A percentile compares a stretch with the other conserved stretches of the same genome.
phyloP scores from a whole-genome alignment of 2,329 filamentous ascomycete species.

The Colletotrichum cuscutae region DNA sequence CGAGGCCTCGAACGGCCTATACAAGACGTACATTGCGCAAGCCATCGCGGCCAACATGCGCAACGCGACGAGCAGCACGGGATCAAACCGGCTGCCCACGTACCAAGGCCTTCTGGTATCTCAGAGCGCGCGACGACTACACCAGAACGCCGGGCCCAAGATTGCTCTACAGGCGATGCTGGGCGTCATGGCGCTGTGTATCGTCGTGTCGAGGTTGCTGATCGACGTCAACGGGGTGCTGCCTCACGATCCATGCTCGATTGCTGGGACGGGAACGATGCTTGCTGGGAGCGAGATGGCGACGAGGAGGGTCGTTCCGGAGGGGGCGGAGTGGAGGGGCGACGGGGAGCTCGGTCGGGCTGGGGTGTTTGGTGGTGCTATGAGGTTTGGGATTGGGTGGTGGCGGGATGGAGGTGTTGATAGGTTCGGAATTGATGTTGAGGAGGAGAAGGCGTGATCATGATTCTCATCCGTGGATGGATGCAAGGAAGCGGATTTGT shows the following conservation, averaged over 20 bases:
- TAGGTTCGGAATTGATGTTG: conserved; percentile 18
- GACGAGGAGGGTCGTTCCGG: conserved; percentile 35
- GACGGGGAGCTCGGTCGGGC: conserved; percentile 36
- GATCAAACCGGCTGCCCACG: conserved; percentile 11
- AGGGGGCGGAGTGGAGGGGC: conserved; percentile 41
- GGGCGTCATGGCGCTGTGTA: conserved; percentile 42
- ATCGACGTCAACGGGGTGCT: conserved; percentile 39
- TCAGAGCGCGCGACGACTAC: conserved; percentile 32
- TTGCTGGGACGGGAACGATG: conserved; percentile 41
- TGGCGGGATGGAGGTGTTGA: neutral
- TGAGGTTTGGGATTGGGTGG: conserved; percentile 36
- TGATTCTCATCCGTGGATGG: neutral
- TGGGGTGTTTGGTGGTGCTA: conserved; percentile 32
- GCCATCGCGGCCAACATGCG: conserved; percentile 42
- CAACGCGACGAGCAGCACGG: conserved; percentile 13
- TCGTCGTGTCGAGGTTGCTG: conserved; percentile 38
- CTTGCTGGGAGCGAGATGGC: conserved; percentile 42
- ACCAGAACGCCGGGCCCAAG: conserved; percentile 42
- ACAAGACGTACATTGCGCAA: conserved; percentile 42
- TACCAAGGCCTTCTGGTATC: conserved; percentile 31
- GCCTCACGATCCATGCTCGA: conserved; percentile 43
- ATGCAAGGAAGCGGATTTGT: neutral
- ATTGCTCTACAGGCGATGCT: conserved; percentile 43
- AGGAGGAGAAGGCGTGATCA: neutral
- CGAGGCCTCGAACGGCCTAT: conserved; percentile 35